Percentiles rank a stretch among this genome's conserved stretches.
These are phyloP conservation scores for Laburnicola sp. DNA, from an alignment of 2,329 filamentous ascomycete species.

Conservation along the genomic window DNA sequence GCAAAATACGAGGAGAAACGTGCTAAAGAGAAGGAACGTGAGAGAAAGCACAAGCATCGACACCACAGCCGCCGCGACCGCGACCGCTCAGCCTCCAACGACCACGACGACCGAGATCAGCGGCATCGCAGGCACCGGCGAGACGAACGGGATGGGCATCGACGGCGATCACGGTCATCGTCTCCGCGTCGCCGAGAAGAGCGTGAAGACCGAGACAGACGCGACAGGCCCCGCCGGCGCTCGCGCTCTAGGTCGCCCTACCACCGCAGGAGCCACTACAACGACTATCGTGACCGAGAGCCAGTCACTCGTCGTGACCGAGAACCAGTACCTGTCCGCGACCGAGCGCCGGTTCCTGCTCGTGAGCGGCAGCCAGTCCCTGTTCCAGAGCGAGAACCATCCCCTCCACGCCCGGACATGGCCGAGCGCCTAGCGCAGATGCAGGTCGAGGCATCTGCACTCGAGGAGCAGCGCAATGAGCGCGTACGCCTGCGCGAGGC, in stretches of 20 bases:
- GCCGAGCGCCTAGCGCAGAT: conserved; percentile 40
- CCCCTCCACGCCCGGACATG: not conserved
- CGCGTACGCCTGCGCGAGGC: conserved; percentile 36
- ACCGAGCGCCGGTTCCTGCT: no score
- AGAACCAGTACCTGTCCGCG: conserved; percentile 23
- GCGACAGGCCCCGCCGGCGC: conserved; percentile 23
- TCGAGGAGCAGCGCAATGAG: conserved; percentile 39
- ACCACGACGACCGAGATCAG: conserved; percentile 16
- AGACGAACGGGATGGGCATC: conserved; percentile 22
- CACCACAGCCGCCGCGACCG: conserved; percentile 34
- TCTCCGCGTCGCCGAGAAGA: conserved; percentile 10
- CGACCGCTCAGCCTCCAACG: conserved; percentile 29
- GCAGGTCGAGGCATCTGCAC: conserved; percentile 38
- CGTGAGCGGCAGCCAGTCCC: no score
- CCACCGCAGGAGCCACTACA: conserved; percentile 24
- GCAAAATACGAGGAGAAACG: conserved; percentile 43
- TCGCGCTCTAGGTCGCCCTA: conserved; percentile 31
- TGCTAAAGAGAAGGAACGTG: conserved; percentile 42
- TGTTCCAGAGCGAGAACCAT: conserved; percentile 21
- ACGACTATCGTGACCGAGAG: conserved; percentile 20
- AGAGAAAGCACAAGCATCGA: conserved; percentile 53
- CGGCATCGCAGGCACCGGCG: conserved; percentile 33
- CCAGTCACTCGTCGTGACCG: conserved; percentile 26
- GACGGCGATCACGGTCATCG: conserved; percentile 9
- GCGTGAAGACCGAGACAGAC: no score